phyloP scores from a whole-genome alignment of 1,139 yeast genomes.

The Saccharomyces hybrid region DNA sequence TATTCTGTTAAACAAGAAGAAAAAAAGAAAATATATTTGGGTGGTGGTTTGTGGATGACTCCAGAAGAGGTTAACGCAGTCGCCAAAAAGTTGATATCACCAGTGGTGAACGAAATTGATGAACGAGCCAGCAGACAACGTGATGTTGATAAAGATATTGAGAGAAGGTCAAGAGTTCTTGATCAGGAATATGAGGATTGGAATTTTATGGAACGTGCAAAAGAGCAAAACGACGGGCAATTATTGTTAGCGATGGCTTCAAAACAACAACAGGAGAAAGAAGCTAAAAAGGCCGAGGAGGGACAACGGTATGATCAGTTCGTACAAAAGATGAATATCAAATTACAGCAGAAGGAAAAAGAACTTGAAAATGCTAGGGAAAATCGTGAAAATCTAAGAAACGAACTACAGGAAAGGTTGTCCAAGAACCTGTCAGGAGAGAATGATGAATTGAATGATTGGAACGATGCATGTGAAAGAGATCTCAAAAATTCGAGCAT shows the following conservation, averaged over 20 bases:
- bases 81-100: slow-evolving; percentile 77
- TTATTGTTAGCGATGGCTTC: slow-evolving; percentile 33
- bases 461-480: slow-evolving; percentile 6
- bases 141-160: slow-evolving; percentile 53
- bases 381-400: slow-evolving; percentile 17
- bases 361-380: slow-evolving; percentile 22
- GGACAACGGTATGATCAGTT: slow-evolving; percentile 6
- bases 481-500: not conserved
- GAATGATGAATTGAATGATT: slow-evolving; percentile 12
- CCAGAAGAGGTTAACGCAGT: slow-evolving; percentile 70
- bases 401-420: slow-evolving; percentile 13
- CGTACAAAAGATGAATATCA: not conserved
- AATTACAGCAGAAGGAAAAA: slow-evolving; percentile 19
- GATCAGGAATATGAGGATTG: slow-evolving; percentile 29
- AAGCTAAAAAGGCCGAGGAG: slow-evolving; percentile 2
- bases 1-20: slow-evolving; percentile 36
- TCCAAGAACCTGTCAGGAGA: slow-evolving; percentile 5
- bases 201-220: slow-evolving; percentile 30
- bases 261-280: not conserved
- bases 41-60: slow-evolving; percentile 81
- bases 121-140: slow-evolving; percentile 69
- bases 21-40: slow-evolving; percentile 49
- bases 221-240: slow-evolving; percentile 29
- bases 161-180: slow-evolving; percentile 39
- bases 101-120: slow-evolving; percentile 73